Evolutionary conservation across 2,329 filamentous ascomycete species (phyloP).

Genomic region (Aspergillus floridensis): DNA sequence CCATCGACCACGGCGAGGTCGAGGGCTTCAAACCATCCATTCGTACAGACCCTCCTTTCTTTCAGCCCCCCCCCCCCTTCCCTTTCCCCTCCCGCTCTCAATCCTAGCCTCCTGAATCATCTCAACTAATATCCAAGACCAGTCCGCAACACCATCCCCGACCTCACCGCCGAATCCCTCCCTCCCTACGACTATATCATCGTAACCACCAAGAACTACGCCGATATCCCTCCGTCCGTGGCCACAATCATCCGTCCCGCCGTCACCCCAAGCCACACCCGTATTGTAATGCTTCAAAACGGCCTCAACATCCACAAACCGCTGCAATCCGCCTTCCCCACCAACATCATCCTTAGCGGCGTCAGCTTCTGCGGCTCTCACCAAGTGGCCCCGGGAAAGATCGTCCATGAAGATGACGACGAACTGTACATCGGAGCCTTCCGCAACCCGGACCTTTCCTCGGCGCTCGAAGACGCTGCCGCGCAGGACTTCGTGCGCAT

Average conservation of each 20-base stretch:
- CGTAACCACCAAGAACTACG: slow-evolving; percentile 58
- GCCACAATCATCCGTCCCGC: slow-evolving; percentile 52
- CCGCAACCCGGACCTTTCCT: slow-evolving; percentile 15
- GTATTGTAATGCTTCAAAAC: slow-evolving; percentile 60
- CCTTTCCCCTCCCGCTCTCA: neutral
- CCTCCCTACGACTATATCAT: slow-evolving; percentile 55
- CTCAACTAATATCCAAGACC: neutral
- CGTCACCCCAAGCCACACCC: slow-evolving; percentile 51
- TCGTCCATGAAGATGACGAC: slow-evolving; percentile 55
- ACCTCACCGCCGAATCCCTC: slow-evolving; percentile 30
- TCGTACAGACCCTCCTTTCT: slow-evolving; percentile 23
- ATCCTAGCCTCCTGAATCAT: neutral
- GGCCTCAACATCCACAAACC: slow-evolving; percentile 62
- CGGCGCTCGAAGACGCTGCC: slow-evolving; percentile 19
- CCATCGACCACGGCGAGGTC: slow-evolving; percentile 52
- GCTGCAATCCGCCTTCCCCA: slow-evolving; percentile 50
- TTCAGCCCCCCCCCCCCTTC: too few species aligned
- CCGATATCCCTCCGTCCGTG: slow-evolving; percentile 52
- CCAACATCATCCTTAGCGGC: slow-evolving; percentile 53
- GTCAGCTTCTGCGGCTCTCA: slow-evolving; percentile 53
- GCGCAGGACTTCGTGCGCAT: slow-evolving; percentile 48
- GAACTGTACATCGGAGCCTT: slow-evolving; percentile 53
- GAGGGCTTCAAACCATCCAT: slow-evolving; percentile 47
- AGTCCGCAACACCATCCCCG: slow-evolving; percentile 51
- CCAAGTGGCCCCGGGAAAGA: slow-evolving; percentile 46